These are phyloP conservation scores for Glarea lozoyensis DNA, from an alignment of 495 filamentous ascomycete genomes.

Conservation along the genomic window DNA sequence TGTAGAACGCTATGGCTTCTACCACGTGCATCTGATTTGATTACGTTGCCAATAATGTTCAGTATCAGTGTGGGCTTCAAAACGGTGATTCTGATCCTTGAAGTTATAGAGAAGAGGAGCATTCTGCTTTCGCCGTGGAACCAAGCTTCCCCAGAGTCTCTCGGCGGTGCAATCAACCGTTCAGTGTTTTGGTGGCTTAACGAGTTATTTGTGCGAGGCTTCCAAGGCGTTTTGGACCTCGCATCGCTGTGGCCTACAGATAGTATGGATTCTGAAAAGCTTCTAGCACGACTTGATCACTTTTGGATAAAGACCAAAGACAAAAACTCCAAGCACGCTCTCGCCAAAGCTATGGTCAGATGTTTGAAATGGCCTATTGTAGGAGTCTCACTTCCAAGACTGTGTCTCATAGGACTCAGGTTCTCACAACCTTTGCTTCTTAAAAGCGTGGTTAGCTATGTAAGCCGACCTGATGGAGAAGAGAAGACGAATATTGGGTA, in stretches of 20 bases:
- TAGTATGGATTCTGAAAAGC: conserved; percentile 6
- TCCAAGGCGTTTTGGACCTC: conserved; percentile 20
- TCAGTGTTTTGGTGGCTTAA: conserved; percentile 35
- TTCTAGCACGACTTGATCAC: conserved; percentile 4
- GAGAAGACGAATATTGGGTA: conserved; percentile 30
- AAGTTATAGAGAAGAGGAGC: conserved; percentile 40
- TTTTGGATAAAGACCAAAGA: conserved; percentile 20
- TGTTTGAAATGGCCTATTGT: neutral
- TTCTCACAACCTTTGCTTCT: conserved; percentile 56
- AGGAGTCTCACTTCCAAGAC: conserved; percentile 25
- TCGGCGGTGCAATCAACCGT: conserved; percentile 24
- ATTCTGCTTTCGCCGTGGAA: conserved; percentile 35
- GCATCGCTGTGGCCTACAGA: conserved; percentile 24
- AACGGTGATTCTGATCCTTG: conserved; percentile 33
- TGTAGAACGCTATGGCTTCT: conserved; percentile 36
- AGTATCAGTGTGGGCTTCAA: conserved; percentile 22
- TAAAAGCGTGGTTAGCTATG: conserved; percentile 25
- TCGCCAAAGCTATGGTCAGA: neutral
- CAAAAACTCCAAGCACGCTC: neutral
- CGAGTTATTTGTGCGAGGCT: conserved; percentile 26
- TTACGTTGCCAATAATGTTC: conserved; percentile 15
- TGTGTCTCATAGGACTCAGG: conserved; percentile 44
- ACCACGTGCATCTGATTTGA: neutral
- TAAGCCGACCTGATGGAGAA: conserved; percentile 1
- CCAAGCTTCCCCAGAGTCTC: conserved; percentile 25